Evolutionary conservation across 2,329 filamentous ascomycete species (phyloP), one percentile per base, ranked within the genome.

Genomic region (Fusarium pseudonygamai): DNA sequence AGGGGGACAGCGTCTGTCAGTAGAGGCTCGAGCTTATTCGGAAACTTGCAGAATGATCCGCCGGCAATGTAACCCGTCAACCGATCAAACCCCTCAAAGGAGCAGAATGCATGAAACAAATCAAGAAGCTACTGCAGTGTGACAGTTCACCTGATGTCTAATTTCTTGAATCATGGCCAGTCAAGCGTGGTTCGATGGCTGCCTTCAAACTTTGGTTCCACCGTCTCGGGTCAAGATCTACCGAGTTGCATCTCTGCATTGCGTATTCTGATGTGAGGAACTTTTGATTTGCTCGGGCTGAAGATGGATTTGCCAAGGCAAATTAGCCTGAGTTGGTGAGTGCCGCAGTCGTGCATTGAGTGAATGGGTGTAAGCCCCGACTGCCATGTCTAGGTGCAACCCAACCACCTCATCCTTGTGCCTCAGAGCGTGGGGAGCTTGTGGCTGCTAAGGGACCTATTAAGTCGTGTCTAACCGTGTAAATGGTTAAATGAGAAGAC

Each of bases 241-340:
- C 70, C 60, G 40, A 66, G 45, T 39, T 37, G 45, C 57, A 52
- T 67, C 22, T 26, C 28, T 40, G 26, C 22, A 32, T 12, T 24
- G 43, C 45, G 46, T 47, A 49, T 37, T 43, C 34, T 22, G 40
- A 32, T 47, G 22, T 46, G 49, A 58, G 24, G 28, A 39, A 30
- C 53, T 47, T 53, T 26, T 26, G 47, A 15, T 36, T 42, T 49
- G 46, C 13, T 43, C n/a, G 47, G 40, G 26, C 28, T 50, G 28
- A 18, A 30, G 36, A 37, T 50, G 26, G 14, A 22, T 34, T 46
- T 46, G 40, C 40, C 37, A 34, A 40, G 20, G 12, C 4, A 22
- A 30, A 73, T 67, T 71, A 73, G 71, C 61, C 71, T 73, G 64
- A 73, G 57, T 62, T 45, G 26, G 34, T 8, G 26, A 53, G 47